phyloP scores from a whole-genome alignment of 352 stramenopile genomes.

The Aphanomyces cochlioides region DNA sequence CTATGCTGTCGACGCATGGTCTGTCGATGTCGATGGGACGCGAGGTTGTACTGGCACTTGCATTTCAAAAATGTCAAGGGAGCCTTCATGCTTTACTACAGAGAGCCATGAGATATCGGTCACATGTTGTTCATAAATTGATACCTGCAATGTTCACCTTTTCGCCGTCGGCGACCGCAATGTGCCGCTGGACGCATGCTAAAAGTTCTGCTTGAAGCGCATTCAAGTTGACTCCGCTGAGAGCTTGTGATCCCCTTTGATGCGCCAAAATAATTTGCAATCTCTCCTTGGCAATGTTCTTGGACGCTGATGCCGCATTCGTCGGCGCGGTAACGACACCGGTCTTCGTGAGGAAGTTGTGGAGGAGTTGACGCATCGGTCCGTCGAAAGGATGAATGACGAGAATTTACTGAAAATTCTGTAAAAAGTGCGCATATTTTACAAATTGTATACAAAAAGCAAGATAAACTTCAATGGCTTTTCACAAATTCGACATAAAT shows the following conservation, averaged over 20 bases:
- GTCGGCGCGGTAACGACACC: constrained; percentile 44
- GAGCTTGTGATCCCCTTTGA: constrained; percentile 77
- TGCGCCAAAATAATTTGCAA: constrained; percentile 88
- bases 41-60: constrained; percentile 72
- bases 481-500: too few species aligned
- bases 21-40: background rate
- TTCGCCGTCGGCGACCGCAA: constrained; percentile 76
- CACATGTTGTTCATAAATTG: too few species aligned
- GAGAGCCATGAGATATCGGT: background rate
- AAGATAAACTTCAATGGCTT: too few species aligned
- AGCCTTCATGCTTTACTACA: constrained; percentile 81
- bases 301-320: constrained; percentile 43
- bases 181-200: constrained; percentile 83
- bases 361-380: constrained; percentile 30
- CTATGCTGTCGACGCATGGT: constrained; percentile 10
- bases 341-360: constrained; percentile 38
- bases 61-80: constrained; percentile 89
- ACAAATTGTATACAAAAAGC: too few species aligned
- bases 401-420: too few species aligned
- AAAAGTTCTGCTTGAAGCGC: constrained; percentile 79
- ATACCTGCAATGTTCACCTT: constrained; percentile 86
- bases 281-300: constrained; percentile 82
- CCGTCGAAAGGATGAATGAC: too few species aligned
- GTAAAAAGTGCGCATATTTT: too few species aligned
- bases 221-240: constrained; percentile 75